Base-by-base conservation (phyloP, 192 early-diverging fungal species). In the Linderina pennispora region DNA sequence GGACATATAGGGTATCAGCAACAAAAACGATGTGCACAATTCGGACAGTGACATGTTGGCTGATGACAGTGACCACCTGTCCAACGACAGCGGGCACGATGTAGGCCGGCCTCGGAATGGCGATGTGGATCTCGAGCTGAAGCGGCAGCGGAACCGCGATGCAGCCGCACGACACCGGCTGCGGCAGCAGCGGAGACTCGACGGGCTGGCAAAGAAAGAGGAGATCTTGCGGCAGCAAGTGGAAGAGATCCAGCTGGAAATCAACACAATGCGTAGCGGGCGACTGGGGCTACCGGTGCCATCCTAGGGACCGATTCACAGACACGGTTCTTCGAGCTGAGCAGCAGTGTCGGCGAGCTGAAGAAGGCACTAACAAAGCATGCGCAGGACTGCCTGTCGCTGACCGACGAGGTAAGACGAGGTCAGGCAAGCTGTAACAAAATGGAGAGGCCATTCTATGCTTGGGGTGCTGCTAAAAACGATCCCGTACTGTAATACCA, bases 161-260 rank as follows among this genome's bases (percentile, higher is more conserved):
- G 67, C 67, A 9, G 67, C 67, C 16, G 67, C 67, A 13, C 40
- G 55, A 18, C 67, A 70, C 22, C 50, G 67, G 3, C 47, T 47
- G 18, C 16, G 67, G 22, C 67, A 70, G 48, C 55, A 70, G 39
- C n/a, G 37, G 15, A 34, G 59, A 28, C 44, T 70, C 2, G 43
- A 46, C 0, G 46, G 40, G 25, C 43, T 62, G n/a, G 23, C 25
- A 20, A 32, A 31, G 10, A 52, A 35, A 28, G 66, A 70, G 24
- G 59, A 53, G 1, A 22, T 70, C 0, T 22, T 70, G 48, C 50
- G 50, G 43, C 66, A 70, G 44, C 50, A 34, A 22, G 58, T 62
- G 2, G 40, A 18, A n/a, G 66, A 70, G 51, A 43, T 70, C 3
- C 33, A 62, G 23, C 11, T 46, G 13, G 66, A 58, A 17, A n/a